These are phyloP conservation scores for Arabidopsis suecica DNA, from an alignment of 345 rosid species.

Conservation along the genomic window DNA sequence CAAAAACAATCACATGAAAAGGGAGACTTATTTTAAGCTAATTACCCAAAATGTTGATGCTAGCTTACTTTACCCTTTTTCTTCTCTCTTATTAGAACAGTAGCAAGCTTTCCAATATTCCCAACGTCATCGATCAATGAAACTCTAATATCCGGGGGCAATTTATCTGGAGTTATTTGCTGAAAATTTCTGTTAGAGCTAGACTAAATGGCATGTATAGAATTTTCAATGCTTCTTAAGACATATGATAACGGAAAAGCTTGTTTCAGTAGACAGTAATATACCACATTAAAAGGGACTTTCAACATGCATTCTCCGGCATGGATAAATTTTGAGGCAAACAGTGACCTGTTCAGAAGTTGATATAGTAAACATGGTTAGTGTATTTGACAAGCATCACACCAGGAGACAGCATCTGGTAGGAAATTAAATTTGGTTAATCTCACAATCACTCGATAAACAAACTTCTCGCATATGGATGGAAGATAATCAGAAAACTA, in stretches of 20 bases:
- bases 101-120: conserved; percentile 66
- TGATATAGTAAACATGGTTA: conserved; percentile 19
- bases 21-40: neutral
- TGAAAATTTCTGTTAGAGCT: conserved; percentile 46
- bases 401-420: neutral
- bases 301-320: conserved; percentile 73
- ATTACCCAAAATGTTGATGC: neutral
- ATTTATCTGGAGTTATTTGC: conserved; percentile 72
- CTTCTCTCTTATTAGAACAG: conserved; percentile 58
- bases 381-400: conserved; percentile 12
- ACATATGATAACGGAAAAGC: neutral
- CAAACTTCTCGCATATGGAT: neutral
- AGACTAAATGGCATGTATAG: conserved; percentile 1
- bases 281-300: conserved; percentile 73
- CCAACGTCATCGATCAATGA: conserved; percentile 55
- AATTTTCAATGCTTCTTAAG: conserved; percentile 7
- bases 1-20: conserved; percentile 7
- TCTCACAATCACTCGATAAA: neutral
- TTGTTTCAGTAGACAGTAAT: neutral
- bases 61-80: conserved; percentile 57
- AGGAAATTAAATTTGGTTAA: conserved; percentile 8
- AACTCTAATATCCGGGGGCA: conserved; percentile 54
- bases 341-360: conserved; percentile 59
- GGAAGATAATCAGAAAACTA: neutral
- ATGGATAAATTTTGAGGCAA: conserved; percentile 62